phyloP scores from a whole-genome alignment of 2,329 filamentous ascomycete species.

The Botrytis tulipae region DNA sequence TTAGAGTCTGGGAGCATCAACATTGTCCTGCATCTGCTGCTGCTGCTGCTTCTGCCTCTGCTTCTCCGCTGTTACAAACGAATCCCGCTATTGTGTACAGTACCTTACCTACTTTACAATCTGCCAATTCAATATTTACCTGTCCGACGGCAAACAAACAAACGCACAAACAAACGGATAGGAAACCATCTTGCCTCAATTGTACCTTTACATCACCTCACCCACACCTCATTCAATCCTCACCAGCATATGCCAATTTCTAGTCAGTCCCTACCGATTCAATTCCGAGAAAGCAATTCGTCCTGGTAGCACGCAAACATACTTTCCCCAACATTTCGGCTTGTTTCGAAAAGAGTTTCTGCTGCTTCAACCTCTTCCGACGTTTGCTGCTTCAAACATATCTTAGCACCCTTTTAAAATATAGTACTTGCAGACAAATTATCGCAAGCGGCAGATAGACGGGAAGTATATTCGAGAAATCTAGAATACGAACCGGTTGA shows the following conservation, averaged over 20 bases:
- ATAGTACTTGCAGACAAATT: not conserved
- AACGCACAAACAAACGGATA: not conserved
- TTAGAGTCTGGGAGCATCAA: not conserved
- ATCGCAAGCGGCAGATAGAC: not conserved
- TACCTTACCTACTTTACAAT: not conserved
- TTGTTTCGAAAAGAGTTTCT: not conserved
- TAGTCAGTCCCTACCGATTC: conserved; percentile 6
- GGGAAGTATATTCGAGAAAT: not conserved
- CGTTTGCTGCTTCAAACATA: not conserved
- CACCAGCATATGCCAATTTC: not conserved
- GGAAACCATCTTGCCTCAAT: not conserved
- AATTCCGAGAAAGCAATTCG: not conserved
- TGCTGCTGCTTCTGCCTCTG: not conserved
- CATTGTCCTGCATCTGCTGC: not conserved
- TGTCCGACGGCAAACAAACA: not conserved
- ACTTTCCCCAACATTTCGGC: not conserved
- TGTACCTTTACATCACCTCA: not conserved
- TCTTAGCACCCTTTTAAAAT: not conserved
- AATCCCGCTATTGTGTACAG: not conserved
- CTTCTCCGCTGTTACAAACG: not conserved
- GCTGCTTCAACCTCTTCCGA: conserved; percentile 4
- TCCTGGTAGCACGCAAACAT: conserved; percentile 7
- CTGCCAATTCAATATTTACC: not conserved
- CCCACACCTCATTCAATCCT: not conserved
- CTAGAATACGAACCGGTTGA: not conserved